Evolutionary conservation across 768 basidiomycete genomes (phyloP).

Genomic region (Neoboletus magnificus): DNA sequence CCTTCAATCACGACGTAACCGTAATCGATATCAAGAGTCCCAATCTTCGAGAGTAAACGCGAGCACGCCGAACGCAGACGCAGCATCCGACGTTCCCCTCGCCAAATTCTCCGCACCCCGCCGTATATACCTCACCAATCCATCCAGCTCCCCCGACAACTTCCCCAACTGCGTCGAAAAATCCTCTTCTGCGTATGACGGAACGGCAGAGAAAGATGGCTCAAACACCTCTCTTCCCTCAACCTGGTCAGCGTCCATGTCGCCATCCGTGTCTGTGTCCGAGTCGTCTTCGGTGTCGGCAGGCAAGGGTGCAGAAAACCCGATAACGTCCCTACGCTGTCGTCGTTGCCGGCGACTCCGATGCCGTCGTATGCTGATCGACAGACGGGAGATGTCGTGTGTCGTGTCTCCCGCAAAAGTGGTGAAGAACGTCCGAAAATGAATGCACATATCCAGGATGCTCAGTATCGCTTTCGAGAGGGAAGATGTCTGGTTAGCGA

Average conservation of each 20-base stretch:
- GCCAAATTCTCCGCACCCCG: conserved; percentile 69
- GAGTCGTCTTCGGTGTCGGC: conserved; percentile 34
- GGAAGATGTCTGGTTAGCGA: conserved; percentile 51
- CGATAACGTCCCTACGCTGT: conserved; percentile 56
- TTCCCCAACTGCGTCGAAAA: conserved; percentile 53
- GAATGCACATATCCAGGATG: conserved; percentile 69
- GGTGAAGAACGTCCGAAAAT: conserved; percentile 63
- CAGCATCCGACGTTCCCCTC: conserved; percentile 55
- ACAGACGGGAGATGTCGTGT: conserved; percentile 51
- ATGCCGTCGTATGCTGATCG: conserved; percentile 53
- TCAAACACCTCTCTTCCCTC: conserved; percentile 17
- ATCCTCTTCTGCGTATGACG: conserved; percentile 43
- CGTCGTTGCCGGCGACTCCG: conserved; percentile 58
- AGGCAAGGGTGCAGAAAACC: conserved; percentile 46
- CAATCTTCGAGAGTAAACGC: conserved; percentile 80
- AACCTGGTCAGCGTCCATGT: conserved; percentile 14
- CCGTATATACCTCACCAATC: conserved; percentile 64
- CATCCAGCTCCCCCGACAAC: conserved; percentile 67
- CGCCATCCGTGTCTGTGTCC: conserved; percentile 38
- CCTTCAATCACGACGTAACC: not conserved
- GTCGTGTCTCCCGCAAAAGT: conserved; percentile 60
- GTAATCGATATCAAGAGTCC: conserved; percentile 41
- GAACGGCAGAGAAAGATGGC: conserved; percentile 42
- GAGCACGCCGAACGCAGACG: conserved; percentile 63
- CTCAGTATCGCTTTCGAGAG: conserved; percentile 64